Evolutionary conservation across 768 basidiomycete genomes (phyloP).

Genomic region (Hypholoma fasciculare): DNA sequence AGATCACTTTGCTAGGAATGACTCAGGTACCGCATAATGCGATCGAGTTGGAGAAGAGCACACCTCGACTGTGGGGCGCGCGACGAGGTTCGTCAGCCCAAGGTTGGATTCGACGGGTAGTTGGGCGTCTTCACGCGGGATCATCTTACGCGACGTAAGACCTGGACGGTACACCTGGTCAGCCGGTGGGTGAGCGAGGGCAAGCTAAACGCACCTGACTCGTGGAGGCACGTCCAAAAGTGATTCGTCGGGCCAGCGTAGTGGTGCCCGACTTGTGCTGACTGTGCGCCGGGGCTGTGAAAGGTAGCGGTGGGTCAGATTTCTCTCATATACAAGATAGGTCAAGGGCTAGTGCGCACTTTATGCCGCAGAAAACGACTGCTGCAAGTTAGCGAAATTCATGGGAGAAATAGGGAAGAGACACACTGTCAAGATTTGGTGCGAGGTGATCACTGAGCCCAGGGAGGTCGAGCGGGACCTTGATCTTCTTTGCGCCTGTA

Average conservation of each 20-base stretch:
- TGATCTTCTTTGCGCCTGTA: conserved; percentile 13
- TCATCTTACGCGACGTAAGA: conserved; percentile 52
- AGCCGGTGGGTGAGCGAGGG: background rate
- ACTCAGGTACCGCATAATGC: background rate
- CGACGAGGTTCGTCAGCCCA: conserved; percentile 81
- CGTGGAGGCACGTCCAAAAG: conserved; percentile 75
- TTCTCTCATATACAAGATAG: background rate
- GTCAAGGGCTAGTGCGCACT: conserved; percentile 41
- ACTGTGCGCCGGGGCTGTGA: conserved; percentile 64
- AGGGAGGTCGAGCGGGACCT: conserved; percentile 17
- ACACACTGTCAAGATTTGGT: conserved; percentile 17
- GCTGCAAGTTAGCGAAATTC: background rate
- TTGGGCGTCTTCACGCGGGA: conserved; percentile 58
- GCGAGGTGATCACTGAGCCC: conserved; percentile 14
- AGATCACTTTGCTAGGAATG: conserved; percentile 52
- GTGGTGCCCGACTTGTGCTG: conserved; percentile 73
- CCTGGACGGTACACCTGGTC: conserved; percentile 34
- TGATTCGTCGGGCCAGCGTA: conserved; percentile 81
- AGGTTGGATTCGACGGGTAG: conserved; percentile 59
- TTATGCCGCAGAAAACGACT: conserved; percentile 89
- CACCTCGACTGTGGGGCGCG: conserved; percentile 67
- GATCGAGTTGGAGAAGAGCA: background rate
- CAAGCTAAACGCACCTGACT: conserved; percentile 47
- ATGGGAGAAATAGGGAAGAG: background rate
- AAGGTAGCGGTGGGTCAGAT: background rate